A percentile compares a stretch with the other conserved stretches of the same genome.
Evolutionary conservation across 1,284 basidiomycete species (phyloP).

Genomic region (Rhodotorula sp.): DNA sequence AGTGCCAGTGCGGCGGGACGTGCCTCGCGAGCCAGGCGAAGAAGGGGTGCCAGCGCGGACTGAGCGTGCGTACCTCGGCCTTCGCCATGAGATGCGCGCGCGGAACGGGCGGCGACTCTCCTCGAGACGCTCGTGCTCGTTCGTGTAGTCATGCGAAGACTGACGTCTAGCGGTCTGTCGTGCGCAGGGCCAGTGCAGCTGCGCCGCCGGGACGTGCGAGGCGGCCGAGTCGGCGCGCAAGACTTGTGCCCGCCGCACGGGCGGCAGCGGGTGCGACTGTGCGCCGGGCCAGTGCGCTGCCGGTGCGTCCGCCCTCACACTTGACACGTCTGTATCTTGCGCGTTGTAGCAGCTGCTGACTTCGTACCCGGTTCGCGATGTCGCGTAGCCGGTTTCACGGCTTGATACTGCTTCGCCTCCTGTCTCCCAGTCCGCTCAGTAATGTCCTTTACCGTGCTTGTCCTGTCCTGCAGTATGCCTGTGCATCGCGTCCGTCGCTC

Average conservation of each 20-base stretch:
- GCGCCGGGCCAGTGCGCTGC: conserved; percentile 19
- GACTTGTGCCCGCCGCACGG: not conserved
- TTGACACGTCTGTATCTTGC: not conserved
- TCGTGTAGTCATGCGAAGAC: too few species aligned
- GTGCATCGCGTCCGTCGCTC: too few species aligned
- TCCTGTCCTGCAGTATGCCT: too few species aligned
- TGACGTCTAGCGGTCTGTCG: too few species aligned
- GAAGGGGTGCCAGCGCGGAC: conserved; percentile 13
- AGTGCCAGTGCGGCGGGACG: conserved; percentile 16
- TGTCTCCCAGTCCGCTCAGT: too few species aligned
- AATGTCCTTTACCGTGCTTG: too few species aligned
- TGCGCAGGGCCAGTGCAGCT: conserved; percentile 17
- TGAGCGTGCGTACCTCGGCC: not conserved
- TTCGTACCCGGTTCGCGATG: not conserved
- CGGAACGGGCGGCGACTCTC: too few species aligned
- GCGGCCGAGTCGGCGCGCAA: conserved; percentile 21
- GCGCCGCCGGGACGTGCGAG: conserved; percentile 15
- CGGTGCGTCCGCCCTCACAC: not conserved
- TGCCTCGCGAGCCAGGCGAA: conserved; percentile 17
- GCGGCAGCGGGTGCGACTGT: conserved; percentile 11
- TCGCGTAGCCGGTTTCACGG: conserved; percentile 3
- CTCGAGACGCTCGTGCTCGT: too few species aligned
- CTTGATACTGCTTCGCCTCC: not conserved
- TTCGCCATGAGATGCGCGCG: not conserved
- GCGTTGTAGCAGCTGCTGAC: not conserved